Evolutionary conservation across 768 basidiomycete genomes (phyloP), one percentile per base, ranked within the genome.

Genomic region (Udeniomyces megalosporus): DNA sequence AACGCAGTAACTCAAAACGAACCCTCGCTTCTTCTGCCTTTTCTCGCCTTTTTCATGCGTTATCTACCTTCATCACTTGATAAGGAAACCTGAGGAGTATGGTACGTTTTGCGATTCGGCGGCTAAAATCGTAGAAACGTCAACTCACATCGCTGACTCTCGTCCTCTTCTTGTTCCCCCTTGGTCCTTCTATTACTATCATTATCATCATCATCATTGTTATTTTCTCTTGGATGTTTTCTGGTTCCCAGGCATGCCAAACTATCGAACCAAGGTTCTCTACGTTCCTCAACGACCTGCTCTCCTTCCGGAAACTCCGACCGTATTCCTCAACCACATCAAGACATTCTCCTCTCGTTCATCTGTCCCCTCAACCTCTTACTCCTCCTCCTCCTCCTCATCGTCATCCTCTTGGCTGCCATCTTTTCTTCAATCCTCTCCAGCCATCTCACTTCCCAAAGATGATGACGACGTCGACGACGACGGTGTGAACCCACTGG

Each of bases 281-380:
- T 93, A 93, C 71, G 83, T 92, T 28, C 89, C 90, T 0, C 90
- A 93, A 73, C 78, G 90, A 45, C 84, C 90, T 0, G 85, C 88
- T 1, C 76, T 92, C n/a, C 80, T 93, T 24, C 81, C 88, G 1
- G 85, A 84, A 4, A 84, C 85, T 2, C 90, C 90, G 0, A 76
- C 78, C 26, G 82, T 84, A 62, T 87, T 92, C 67, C 74, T 91
- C 60, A 69, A 73, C 3, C 75, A 79, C 0, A 74, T 90, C 63
- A 74, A 75, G 31, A 73, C 76, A 7, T 84, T 86, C 69, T 67
- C 67, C 56, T 77, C 76, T 63, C 81, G 74, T 72, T 76, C 70
- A 8, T 31, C 45, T 1, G 38, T 29, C 49, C 29, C 55, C 20
- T 20, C 28, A 5, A 14, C 49, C 29, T n/a, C 44, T 0, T 20